Base-by-base conservation (phyloP, 2,329 filamentous ascomycete genomes). In the Arthrinium puccinioides region DNA sequence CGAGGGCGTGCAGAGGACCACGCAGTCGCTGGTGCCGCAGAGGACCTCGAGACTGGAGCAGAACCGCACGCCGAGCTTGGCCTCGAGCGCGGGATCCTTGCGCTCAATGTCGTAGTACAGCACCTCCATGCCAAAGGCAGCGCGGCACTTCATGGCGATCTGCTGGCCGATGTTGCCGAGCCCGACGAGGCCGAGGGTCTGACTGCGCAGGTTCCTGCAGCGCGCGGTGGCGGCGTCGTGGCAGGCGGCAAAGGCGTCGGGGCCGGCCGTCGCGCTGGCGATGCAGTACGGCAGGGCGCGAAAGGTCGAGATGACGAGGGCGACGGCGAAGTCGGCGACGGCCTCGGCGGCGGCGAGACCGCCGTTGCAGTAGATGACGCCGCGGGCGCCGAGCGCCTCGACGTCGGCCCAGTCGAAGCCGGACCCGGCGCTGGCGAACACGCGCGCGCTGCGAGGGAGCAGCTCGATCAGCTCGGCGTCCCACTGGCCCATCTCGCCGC, bases 341-440 rank as follows among this genome's bases (percentile, higher is more conserved):
- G 82, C 76, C 50, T 87, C 83, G 6, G 79, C 79, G 24, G 80
- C 81, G 0, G 82, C 81, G 2, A 77, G 70, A 2, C 81, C 82
- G 3, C 77, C 73, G 60, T 87, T 87, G 66, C 82, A 87, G 61
- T 87, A 87, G 36, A 82, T 60, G 44, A 84, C 74, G 25, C 77
- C 73, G 73, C 69, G 68, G 43, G 75, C 64, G 1, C 75, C 82
- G 38, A 87, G 54, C 1, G 74, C 56, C 49, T 75, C 65, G 19
- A 69, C 71, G 55, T 81, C 70, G 16, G 71, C 74, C 75, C 76
- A 79, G 51, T 80, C 75, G 54, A 74, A 79, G 6, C 76, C 76
- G 13, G 76, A 74, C 6, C 76, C 76, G 1, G 76, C 75, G 31
- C 67, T 73, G 15, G 76, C 72, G 55, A 73, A 78, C 27, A 80